A percentile compares a stretch with the other conserved stretches of the same genome.
These are phyloP conservation scores for Orbilia oligospora DNA, from an alignment of 2,329 filamentous ascomycete genomes.

Conservation along the genomic window DNA sequence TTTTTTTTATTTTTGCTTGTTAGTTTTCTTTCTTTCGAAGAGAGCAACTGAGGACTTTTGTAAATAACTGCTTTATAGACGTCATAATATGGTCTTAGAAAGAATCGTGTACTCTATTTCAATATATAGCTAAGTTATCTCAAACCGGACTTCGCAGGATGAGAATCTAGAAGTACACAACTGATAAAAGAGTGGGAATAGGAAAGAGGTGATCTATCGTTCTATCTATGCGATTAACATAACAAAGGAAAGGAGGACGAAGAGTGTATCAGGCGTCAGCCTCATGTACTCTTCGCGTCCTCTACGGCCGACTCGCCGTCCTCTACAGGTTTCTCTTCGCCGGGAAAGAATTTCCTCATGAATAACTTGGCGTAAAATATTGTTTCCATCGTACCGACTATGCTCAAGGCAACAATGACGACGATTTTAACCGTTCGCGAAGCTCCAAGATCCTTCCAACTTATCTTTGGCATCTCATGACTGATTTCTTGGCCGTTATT, in stretches of 20 bases:
- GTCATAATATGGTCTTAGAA: too few species aligned
- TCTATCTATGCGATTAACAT: neutral
- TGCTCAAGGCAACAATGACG: constrained; percentile 59
- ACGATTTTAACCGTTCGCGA: constrained; percentile 62
- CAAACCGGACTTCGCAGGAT: neutral
- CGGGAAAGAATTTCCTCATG: constrained; percentile 62
- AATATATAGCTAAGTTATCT: too few species aligned
- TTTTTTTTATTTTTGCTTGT: too few species aligned
- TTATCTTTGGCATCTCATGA: constrained; percentile 57
- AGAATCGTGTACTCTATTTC: too few species aligned
- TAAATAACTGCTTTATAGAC: too few species aligned
- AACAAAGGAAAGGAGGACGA: neutral
- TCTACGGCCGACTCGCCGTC: neutral
- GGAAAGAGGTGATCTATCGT: neutral
- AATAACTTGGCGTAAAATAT: constrained; percentile 63
- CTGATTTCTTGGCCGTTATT: constrained; percentile 43
- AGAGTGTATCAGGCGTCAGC: neutral
- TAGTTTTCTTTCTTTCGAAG: too few species aligned
- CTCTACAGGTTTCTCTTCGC: constrained; percentile 7
- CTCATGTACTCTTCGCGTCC: constrained; percentile 1
- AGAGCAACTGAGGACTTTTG: too few species aligned
- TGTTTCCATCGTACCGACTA: constrained; percentile 63
- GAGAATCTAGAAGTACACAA: constrained; percentile 12
- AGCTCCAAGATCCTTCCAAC: constrained; percentile 62
- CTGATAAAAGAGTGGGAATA: neutral